Evolutionary conservation across 139 green algal genomes (phyloP), one percentile per base, ranked within the genome.

Genomic region (Pseudopediastrum boryanum): DNA sequence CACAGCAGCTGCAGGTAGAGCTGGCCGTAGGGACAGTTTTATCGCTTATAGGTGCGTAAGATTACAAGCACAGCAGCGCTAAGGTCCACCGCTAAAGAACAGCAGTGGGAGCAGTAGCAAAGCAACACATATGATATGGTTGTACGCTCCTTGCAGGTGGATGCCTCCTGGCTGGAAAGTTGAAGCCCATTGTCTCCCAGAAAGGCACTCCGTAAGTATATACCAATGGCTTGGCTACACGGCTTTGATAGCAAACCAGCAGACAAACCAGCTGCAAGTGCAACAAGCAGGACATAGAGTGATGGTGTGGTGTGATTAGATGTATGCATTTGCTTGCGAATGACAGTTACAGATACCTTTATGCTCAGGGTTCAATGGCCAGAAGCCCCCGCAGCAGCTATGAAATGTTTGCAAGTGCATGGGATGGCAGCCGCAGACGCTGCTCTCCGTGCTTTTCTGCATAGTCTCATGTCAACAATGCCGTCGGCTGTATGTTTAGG

Each of bases 1-100:
- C 81, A 19, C 44, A 80, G 12, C 43, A 75, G 21, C 31, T 85
- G 42, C 75, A 73, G 9, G 3, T 83, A 12, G 67, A 85, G 29
- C 36, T 85, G 33, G 33, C 75, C n/a, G 19, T 83, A 29, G 75
- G 56, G 16, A 43, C 66, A 44, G 68, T 38, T 27, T n/a, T 81
- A 23, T 76, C 58, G 12, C 71, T 80, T 19, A 71, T 68, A 75
- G 81, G 81, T 85, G 31, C 16, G 74, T 56, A 8, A 19, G 12
- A 43, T 35, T 3, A 7, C 8, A 42, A 6, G 58, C 19, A 4
- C 61, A 19, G 61, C 35, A 29, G 61, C 33, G 21, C 21, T 35
- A 31, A 29, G 23, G 16, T 44, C 8, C 13, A 12, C 35, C 1
- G 10, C 21, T 21, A n/a, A 42, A 25, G 29, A 31, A 29, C 3